phyloP scores from a whole-genome alignment of 2,329 filamentous ascomycete genomes.

The Penicillium sp. region DNA sequence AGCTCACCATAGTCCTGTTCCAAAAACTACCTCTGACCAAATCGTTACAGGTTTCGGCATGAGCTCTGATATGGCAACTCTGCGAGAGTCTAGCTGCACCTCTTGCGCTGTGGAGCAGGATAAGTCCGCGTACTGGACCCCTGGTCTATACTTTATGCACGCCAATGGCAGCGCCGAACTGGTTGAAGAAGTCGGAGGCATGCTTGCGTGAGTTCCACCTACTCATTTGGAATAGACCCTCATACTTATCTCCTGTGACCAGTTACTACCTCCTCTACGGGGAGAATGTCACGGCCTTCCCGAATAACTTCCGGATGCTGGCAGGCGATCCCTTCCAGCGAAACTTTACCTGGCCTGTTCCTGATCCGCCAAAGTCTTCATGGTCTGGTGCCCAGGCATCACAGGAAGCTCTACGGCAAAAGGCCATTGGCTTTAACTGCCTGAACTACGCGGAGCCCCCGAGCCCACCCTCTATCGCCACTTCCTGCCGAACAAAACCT shows the following conservation, averaged over 20 bases:
- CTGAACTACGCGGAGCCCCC: constrained; percentile 66
- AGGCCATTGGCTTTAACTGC: constrained; percentile 91
- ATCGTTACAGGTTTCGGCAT: constrained; percentile 58
- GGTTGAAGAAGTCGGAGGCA: constrained; percentile 71
- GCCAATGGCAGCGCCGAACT: constrained; percentile 61
- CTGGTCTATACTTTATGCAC: constrained; percentile 71
- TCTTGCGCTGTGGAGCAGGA: constrained; percentile 76
- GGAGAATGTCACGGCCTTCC: constrained; percentile 65
- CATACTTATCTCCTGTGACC: constrained; percentile 2
- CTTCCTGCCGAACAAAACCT: constrained; percentile 71
- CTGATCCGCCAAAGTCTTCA: constrained; percentile 61
- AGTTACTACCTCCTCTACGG: constrained; percentile 82
- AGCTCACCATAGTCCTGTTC: constrained; percentile 36
- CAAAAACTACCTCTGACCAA: constrained; percentile 7
- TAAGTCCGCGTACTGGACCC: constrained; percentile 84
- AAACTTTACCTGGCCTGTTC: constrained; percentile 64
- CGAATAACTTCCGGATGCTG: constrained; percentile 72
- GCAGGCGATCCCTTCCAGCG: constrained; percentile 65
- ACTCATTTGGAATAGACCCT: constrained; percentile 1
- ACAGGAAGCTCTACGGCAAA: constrained; percentile 67
- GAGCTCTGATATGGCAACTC: constrained; percentile 52
- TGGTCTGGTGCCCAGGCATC: constrained; percentile 64
- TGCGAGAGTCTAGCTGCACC: constrained; percentile 64
- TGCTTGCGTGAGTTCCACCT: constrained; percentile 65
- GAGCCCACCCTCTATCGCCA: constrained; percentile 78